phyloP scores from a whole-genome alignment of 2,329 filamentous ascomycete species.

The Colletotrichum sp. region DNA sequence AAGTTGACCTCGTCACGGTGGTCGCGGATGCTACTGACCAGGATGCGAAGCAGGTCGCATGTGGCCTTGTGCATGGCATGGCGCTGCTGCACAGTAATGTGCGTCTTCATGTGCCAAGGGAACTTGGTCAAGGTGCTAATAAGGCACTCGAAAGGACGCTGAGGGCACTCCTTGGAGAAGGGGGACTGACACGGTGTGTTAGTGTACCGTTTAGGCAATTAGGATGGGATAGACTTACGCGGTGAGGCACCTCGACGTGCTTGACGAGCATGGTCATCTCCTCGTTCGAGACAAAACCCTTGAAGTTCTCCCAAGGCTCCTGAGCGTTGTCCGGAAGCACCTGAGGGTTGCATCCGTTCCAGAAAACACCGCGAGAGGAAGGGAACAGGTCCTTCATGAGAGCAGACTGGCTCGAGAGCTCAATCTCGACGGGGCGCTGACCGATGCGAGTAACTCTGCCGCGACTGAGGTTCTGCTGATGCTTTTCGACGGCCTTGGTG shows the following conservation, averaged over 20 bases:
- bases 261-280: constrained; percentile 69
- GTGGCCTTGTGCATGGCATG: constrained; percentile 57
- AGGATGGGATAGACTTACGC: constrained; percentile 50
- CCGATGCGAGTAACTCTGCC: constrained; percentile 58
- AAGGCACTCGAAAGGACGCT: constrained; percentile 69
- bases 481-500: constrained; percentile 54
- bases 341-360: constrained; percentile 53
- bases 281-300: constrained; percentile 65
- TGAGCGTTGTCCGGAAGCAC: constrained; percentile 36
- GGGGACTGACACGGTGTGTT: constrained; percentile 50
- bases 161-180: constrained; percentile 65
- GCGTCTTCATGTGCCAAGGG: constrained; percentile 64
- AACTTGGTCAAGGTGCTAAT: constrained; percentile 68
- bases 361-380: constrained; percentile 58
- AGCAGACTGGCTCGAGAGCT: constrained; percentile 58
- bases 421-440: constrained; percentile 61
- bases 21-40: constrained; percentile 26
- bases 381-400: constrained; percentile 71
- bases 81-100: constrained; percentile 64
- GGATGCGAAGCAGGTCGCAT: constrained; percentile 45
- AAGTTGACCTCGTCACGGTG: constrained; percentile 48
- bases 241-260: constrained; percentile 65
- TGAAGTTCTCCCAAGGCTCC: constrained; percentile 58
- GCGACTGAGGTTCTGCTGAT: constrained; percentile 40
- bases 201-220: neutral